Evolutionary conservation across 257 asterid species (phyloP), one percentile per base, ranked within the genome.

Genomic region (Haberlea rhodopensis): DNA sequence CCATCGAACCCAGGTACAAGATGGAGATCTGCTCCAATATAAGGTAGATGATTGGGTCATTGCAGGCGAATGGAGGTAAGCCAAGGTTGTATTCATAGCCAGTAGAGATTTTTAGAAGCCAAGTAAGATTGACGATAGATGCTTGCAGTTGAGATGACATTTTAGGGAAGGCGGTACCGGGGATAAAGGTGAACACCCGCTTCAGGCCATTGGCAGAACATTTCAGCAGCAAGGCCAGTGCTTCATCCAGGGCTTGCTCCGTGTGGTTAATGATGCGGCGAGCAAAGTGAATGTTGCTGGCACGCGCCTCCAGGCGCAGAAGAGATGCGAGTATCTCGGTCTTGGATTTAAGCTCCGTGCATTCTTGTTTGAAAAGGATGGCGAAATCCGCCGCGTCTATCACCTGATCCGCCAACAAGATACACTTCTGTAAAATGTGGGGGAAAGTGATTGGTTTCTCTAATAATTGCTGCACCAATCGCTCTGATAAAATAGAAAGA

Each of bases 11-110:
- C 5, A 84, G 81, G 65, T 62, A 80, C 53, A 87, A 66, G 7
- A 80, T 81, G 27, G 94, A 94, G 68, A 87, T 85, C 73, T 85
- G 96, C 66, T 87, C 90, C 96, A 90, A 87, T 6, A 87, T 87
- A 22, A 87, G 77, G 68, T 82, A 60, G 34, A 87, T 77, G 27
- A 87, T 87, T 0, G 96, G 96, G 65, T 85, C 96, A 40, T 83
- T 85, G 66, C 85, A 81, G 53, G 96, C 94, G 70, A 87, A 85
- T 0, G 96, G 96, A 1, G 95, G 96, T 2, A 87, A 75, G 20
- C 96, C 94, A 3, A 85, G 80, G 69, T 80, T 76, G 71, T 74
- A 88, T 51, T 80, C 85, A 13, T 23, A 90, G 9, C 87, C 78
- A 51, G 90, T 90, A 6, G 95, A 87, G 29, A 87, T 88, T 11